Evolutionary conservation across 225 moss, liverwort and hornwort genomes (phyloP), one percentile per base, ranked within the genome.

Genomic region (Pseudisothecium myosuroides): DNA sequence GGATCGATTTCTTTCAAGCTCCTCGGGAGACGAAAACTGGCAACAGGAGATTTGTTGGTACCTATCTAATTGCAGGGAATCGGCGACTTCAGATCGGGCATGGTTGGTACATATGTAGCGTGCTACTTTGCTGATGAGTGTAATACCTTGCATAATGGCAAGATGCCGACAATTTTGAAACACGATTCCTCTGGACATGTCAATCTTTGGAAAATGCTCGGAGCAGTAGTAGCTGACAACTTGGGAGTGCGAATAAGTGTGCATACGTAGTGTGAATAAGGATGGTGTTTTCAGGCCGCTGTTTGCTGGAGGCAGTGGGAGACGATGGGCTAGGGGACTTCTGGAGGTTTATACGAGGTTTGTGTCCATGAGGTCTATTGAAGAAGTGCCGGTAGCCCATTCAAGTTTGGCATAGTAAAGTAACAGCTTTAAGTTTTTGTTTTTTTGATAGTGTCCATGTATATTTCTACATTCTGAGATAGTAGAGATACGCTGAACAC

Each of bases 21-120:
- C 52, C 58, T 41, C 58, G 68, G 85, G 88, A 84, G 67, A 50
- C 78, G 36, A 45, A 49, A 59, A 37, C 41, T 72, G 86, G 84
- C 66, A 86, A 67, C 86, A 83, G 83, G 88, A 86, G 76, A 80
- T 89, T 89, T 62, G 74, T 73, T 91, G 93, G 86, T 89, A 74
- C 45, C 80, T 79, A 77, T 86, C 86, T 67, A 83, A 62, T 91
- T 86, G 86, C 67, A 87, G 80, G 88, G 87, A 64, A 85, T 76
- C 75, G 60, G 80, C 64, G 84, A 77, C 41, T 50, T 52, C 36
- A 39, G 56, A 87, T 66, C 34, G 34, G 74, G 47, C 64, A 74
- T 88, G 78, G 81, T 29, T 79, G 41, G 76, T 61, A 73, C 81
- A 43, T 80, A 72, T 59, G 54, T 45, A 45, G 86, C 69, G 88